These are phyloP conservation scores for Rhizopogon roseolus DNA, from an alignment of 768 basidiomycete genomes.

Conservation along the genomic window DNA sequence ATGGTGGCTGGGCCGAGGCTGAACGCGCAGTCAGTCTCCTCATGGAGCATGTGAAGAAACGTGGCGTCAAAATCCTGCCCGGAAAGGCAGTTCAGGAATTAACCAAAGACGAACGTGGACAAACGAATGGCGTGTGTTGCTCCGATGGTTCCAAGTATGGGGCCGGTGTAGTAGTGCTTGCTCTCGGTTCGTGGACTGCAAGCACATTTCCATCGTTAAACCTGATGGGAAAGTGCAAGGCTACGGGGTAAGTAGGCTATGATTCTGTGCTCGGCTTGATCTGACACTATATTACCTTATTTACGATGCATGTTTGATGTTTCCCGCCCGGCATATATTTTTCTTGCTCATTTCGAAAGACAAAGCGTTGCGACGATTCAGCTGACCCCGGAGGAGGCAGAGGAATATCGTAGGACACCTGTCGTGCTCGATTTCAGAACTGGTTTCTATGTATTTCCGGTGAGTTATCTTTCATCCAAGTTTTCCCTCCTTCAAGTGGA, in stretches of 20 bases:
- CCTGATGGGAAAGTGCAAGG: slow-evolving; percentile 49
- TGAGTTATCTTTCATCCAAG: slow-evolving; percentile 27
- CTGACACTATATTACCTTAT: background rate
- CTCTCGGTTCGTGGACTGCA: slow-evolving; percentile 84
- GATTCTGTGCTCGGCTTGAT: background rate
- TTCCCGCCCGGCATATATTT: background rate
- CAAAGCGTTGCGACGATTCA: slow-evolving; percentile 78
- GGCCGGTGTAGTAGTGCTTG: slow-evolving; percentile 63
- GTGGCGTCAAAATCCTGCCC: slow-evolving; percentile 55
- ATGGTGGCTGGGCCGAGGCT: slow-evolving; percentile 86
- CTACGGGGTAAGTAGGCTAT: slow-evolving; percentile 65
- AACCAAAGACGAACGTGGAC: slow-evolving; percentile 30
- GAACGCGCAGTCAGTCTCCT: slow-evolving; percentile 55
- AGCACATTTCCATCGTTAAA: slow-evolving; percentile 62
- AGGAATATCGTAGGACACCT: slow-evolving; percentile 55
- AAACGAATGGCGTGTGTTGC: slow-evolving; percentile 58
- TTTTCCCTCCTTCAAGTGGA: background rate
- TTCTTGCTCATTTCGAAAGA: slow-evolving; percentile 32
- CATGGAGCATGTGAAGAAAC: slow-evolving; percentile 47
- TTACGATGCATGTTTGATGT: background rate
- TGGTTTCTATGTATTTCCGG: slow-evolving; percentile 84
- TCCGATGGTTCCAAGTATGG: slow-evolving; percentile 48
- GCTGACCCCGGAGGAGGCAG: slow-evolving; percentile 65
- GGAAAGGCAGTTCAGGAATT: slow-evolving; percentile 57
- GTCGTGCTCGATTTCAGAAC: slow-evolving; percentile 68